Conservation (phyloP, 2,329 filamentous ascomycete genomes). For the Amesomyces nigricolor region DNA sequence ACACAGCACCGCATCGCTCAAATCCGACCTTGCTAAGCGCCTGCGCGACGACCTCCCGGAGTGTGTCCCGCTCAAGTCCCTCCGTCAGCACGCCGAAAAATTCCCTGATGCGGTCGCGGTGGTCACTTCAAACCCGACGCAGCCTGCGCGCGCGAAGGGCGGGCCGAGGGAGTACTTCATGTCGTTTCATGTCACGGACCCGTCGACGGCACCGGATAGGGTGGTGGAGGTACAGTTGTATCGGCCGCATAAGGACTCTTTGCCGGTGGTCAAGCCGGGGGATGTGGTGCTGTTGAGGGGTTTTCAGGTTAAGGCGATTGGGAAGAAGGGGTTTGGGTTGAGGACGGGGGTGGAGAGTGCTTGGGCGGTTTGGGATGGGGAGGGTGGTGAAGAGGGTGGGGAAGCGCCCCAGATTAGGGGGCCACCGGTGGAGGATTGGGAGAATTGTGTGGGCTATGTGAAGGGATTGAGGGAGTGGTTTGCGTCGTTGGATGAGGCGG, state of each 20-base stretch:
- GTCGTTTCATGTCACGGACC: conserved; percentile 52
- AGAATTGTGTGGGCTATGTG: conserved; percentile 46
- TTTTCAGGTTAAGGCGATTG: conserved; percentile 50
- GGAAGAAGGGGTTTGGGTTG: conserved; percentile 51
- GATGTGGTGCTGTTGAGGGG: conserved; percentile 54
- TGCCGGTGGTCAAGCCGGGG: conserved; percentile 51
- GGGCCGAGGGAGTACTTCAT: conserved; percentile 56
- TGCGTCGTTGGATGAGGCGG: conserved; percentile 41
- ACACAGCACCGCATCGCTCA: conserved; percentile 32
- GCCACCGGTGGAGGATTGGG: conserved; percentile 52
- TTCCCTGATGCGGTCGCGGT: conserved; percentile 49
- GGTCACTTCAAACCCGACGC: conserved; percentile 44
- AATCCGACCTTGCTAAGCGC: conserved; percentile 41
- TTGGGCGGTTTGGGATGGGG: conserved; percentile 49
- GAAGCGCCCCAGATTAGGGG: conserved; percentile 50
- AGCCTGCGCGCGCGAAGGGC: conserved; percentile 49
- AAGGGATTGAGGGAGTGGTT: conserved; percentile 46
- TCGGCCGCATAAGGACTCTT: conserved; percentile 50
- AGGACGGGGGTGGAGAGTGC: conserved; percentile 50
- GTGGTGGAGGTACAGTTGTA: conserved; percentile 54
- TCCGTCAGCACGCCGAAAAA: conserved; percentile 46
- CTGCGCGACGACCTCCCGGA: conserved; percentile 48
- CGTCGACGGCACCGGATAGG: conserved; percentile 44
- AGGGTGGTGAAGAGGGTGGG: neutral
- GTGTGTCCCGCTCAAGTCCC: conserved; percentile 45